phyloP scores from a whole-genome alignment of 73 alveolate genomes.

The Blepharisma japonicum region DNA sequence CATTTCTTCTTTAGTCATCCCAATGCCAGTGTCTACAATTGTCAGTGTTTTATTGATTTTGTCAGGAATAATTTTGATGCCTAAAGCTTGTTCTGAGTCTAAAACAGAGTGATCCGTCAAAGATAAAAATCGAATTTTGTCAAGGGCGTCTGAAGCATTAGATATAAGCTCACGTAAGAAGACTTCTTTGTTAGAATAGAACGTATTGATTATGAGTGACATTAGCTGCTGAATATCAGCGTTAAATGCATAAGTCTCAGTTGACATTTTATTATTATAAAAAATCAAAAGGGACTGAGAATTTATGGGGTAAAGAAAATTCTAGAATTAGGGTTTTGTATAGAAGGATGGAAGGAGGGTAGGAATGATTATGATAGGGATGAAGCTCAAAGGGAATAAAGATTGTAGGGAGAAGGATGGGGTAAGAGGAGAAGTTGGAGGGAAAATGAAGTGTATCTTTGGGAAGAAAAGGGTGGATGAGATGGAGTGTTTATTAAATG shows the following conservation, averaged over 20 bases:
- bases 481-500: too few species aligned
- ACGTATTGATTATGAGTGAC: constrained; percentile 98
- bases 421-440: too few species aligned
- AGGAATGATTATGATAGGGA: too few species aligned
- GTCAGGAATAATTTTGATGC: constrained; percentile 98
- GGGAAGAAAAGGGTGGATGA: too few species aligned
- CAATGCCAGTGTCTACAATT: constrained; percentile 97
- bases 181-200: constrained; percentile 99
- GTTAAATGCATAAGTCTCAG: constrained; percentile 83
- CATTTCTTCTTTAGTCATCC: constrained; percentile 99
- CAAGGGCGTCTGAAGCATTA: constrained; percentile 99
- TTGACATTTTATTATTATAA: neutral
- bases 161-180: constrained; percentile 98
- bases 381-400: too few species aligned
- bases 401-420: too few species aligned
- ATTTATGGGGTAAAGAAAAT: too few species aligned
- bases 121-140: constrained; percentile 96
- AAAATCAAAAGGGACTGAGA: too few species aligned
- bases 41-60: constrained; percentile 97
- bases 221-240: constrained; percentile 99
- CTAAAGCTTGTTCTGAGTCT: constrained; percentile 90
- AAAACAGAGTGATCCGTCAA: constrained; percentile 95
- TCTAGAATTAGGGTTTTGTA: too few species aligned
- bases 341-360: too few species aligned
- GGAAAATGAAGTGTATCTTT: too few species aligned